Conservation (phyloP, 169 alveolate genomes). For the Plasmodium inui region DNA sequence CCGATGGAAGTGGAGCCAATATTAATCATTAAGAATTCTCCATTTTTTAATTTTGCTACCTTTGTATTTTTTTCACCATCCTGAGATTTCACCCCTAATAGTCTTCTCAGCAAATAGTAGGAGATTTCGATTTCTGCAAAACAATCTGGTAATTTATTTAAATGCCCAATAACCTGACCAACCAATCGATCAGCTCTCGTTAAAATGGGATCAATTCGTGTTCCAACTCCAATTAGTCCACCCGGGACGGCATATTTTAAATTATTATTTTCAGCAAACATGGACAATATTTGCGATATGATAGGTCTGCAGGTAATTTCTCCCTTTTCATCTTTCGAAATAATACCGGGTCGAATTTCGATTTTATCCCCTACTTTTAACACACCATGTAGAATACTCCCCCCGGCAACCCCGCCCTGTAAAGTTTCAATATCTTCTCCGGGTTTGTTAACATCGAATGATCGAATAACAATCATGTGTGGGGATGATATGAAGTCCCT, state of each 20-base stretch:
- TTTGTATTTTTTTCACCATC: conserved; percentile 91
- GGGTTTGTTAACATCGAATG: conserved; percentile 99
- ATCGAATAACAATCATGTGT: conserved; percentile 97
- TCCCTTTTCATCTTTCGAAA: conserved; percentile 92
- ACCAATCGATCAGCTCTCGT: conserved; percentile 97
- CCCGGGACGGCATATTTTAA: conserved; percentile 99
- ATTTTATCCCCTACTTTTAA: conserved; percentile 97
- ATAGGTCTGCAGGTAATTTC: conserved; percentile 92
- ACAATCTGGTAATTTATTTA: conserved; percentile 95
- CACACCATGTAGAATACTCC: conserved; percentile 97
- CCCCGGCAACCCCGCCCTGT: conserved; percentile 99
- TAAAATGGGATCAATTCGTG: conserved; percentile 97
- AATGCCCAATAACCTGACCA: conserved; percentile 98
- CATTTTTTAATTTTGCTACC: conserved; percentile 95
- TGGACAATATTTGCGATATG: conserved; percentile 90
- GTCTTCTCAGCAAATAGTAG: conserved; percentile 89
- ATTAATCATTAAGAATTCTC: conserved; percentile 97
- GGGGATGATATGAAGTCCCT: conserved; percentile 98
- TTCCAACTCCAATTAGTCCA: conserved; percentile 96
- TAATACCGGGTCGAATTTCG: conserved; percentile 98
- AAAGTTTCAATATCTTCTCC: conserved; percentile 97
- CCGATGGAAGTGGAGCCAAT: conserved; percentile 98
- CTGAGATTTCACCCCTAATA: conserved; percentile 91
- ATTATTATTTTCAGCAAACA: conserved; percentile 98
- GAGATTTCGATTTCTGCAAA: conserved; percentile 94